Conservation (phyloP, 306 rosid species). For the Medicago lupulina region DNA sequence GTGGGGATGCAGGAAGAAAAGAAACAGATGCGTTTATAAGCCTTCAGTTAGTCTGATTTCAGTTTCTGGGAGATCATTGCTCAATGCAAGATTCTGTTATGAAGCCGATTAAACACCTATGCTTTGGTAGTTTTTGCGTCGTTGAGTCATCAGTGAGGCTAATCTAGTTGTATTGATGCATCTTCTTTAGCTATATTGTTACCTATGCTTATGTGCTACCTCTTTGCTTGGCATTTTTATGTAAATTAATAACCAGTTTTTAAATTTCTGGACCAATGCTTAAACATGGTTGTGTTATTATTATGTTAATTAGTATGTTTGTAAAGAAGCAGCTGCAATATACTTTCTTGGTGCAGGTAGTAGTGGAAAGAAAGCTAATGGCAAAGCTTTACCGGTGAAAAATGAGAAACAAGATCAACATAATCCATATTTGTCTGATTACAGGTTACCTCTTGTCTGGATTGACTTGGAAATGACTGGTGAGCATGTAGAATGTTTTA, state of each 20-base stretch:
- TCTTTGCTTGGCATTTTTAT: conserved; percentile 20
- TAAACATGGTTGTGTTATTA: conserved; percentile 6
- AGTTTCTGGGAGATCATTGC: conserved; percentile 7
- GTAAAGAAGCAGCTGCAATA: conserved; percentile 27
- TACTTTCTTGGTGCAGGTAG: conserved; percentile 59
- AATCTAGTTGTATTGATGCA: conserved; percentile 2
- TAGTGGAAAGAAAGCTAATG: conserved; percentile 48
- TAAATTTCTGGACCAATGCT: conserved; percentile 6
- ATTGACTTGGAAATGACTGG: conserved; percentile 99
- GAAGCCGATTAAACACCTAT: background rate
- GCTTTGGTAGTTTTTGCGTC: conserved; percentile 2
- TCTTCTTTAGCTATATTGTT: background rate
- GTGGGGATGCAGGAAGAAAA: conserved; percentile 15
- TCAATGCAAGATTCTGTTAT: conserved; percentile 9
- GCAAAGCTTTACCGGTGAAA: conserved; percentile 30
- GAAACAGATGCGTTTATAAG: conserved; percentile 3
- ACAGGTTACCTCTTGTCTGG: conserved; percentile 92
- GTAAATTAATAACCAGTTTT: conserved; percentile 8
- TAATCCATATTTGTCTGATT: conserved; percentile 45
- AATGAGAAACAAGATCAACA: conserved; percentile 44
- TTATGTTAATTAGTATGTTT: conserved; percentile 23
- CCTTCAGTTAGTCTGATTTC: background rate
- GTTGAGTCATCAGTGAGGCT: conserved; percentile 17
- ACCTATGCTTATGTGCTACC: conserved; percentile 10
- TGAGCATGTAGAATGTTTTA: conserved; percentile 43